phyloP scores from a whole-genome alignment of 345 rosid genomes.

The Syzygium jambos region DNA sequence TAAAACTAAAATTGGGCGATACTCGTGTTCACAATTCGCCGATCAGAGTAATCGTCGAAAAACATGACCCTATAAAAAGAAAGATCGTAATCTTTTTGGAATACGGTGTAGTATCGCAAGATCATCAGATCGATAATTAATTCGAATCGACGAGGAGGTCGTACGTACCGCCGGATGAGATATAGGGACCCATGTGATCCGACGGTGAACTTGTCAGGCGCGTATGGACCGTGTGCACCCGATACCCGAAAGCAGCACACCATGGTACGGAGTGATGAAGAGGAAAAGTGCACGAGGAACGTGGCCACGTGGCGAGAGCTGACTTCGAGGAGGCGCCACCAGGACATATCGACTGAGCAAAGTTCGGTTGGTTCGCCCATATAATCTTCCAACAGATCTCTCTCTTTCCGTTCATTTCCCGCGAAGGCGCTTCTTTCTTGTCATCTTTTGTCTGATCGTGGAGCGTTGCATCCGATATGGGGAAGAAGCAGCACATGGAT shows the following conservation, averaged over 20 bases:
- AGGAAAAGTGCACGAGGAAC: not conserved
- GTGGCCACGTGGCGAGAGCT: not conserved
- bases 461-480: slow-evolving; percentile 22
- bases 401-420: not conserved
- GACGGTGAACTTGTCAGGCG: not conserved
- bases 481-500: slow-evolving; percentile 47
- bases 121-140: not conserved
- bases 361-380: not conserved
- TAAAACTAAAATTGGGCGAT: not conserved
- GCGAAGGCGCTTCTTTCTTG: not conserved
- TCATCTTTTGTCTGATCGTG: not conserved
- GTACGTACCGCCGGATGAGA: not conserved
- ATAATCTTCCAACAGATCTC: not conserved
- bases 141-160: not conserved
- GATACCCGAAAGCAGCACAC: not conserved
- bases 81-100: not conserved
- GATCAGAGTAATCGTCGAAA: not conserved
- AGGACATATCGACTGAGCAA: not conserved
- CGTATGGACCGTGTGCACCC: not conserved
- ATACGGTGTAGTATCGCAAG: not conserved
- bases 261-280: not conserved
- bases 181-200: not conserved
- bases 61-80: not conserved
- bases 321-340: not conserved
- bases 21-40: not conserved